Evolutionary conservation across 768 basidiomycete genomes (phyloP).

Genomic region (Amanita fuliginea): DNA sequence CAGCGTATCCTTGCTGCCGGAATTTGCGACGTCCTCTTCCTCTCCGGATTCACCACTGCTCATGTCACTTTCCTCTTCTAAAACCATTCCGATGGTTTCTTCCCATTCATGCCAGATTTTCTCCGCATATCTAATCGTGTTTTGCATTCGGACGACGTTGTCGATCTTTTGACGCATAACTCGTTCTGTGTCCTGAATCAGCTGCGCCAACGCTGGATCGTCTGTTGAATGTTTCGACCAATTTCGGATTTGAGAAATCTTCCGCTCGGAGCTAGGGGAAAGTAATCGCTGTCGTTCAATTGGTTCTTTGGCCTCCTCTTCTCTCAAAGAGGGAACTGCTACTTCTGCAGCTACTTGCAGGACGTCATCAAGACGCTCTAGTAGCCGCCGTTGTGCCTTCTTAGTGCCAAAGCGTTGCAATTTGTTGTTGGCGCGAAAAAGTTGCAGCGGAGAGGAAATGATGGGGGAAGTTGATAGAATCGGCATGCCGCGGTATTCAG

Average conservation of each 20-base stretch:
- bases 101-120: conserved; percentile 98
- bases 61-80: conserved; percentile 35
- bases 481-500: conserved; percentile 84
- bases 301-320: conserved; percentile 85
- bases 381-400: conserved; percentile 67
- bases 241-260: conserved; percentile 69
- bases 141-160: conserved; percentile 91
- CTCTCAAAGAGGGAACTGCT: conserved; percentile 79
- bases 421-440: conserved; percentile 59
- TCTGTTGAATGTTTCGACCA: conserved; percentile 85
- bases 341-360: conserved; percentile 72
- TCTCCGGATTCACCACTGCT: conserved; percentile 35
- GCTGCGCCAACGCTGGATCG: conserved; percentile 72
- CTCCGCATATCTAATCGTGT: conserved; percentile 93
- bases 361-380: conserved; percentile 84
- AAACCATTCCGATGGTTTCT: conserved; percentile 63
- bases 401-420: conserved; percentile 74
- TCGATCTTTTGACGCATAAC: conserved; percentile 91
- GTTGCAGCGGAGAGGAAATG: conserved; percentile 63
- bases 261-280: conserved; percentile 82
- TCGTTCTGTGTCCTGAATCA: conserved; percentile 81
- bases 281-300: conserved; percentile 88
- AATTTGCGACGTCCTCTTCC: conserved; percentile 25
- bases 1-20: conserved; percentile 9
- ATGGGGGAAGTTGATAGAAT: conserved; percentile 68